Evolutionary conservation across 2,329 filamentous ascomycete species (phyloP), one percentile per base, ranked within the genome.

Genomic region (Botrytis fabae): DNA sequence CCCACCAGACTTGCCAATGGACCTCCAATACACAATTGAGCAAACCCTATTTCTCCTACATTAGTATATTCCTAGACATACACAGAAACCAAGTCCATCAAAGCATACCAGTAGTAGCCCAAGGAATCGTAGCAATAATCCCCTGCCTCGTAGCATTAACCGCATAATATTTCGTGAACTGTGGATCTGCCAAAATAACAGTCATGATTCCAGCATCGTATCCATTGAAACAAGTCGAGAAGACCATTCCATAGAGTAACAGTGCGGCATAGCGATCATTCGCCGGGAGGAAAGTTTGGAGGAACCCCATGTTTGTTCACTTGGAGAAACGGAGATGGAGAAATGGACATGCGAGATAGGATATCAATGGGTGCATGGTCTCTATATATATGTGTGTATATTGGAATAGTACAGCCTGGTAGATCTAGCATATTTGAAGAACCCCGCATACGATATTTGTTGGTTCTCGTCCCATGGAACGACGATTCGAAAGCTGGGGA

Each of bases 121-220:
- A 84, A 9, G 83, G 82, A 69, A 83, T 83, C 1, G 80, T 82
- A 20, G 83, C 72, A 70, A 81, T 78, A 46, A 84, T 81, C 48
- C 83, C 83, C n/a, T 78, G 79, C 51, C 76, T 83, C 2, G 80
- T 82, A 14, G 83, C 72, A 70, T 82, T 78, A 40, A 84, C 81
- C 46, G 78, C 74, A 77, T 84, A 84, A 74, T 84, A 84, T 4
- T 79, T 72, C 22, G 78, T 83, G 73, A 84, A 84, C 69, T 84
- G 82, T 32, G 82, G 77, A 72, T 84, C 83, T 6, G 83, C 82
- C 69, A 84, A 73, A 71, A 84, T 84, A 66, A 84, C 82, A 1
- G 82, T 83, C 82, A 84, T 83, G 71, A 84, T 83, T 20, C 78
- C 79, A 28, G 81, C 82, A 80, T 84, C 83, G 69, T 83, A 84